phyloP scores from a whole-genome alignment of 305 asterid genomes.

The Striga hermonthica region DNA sequence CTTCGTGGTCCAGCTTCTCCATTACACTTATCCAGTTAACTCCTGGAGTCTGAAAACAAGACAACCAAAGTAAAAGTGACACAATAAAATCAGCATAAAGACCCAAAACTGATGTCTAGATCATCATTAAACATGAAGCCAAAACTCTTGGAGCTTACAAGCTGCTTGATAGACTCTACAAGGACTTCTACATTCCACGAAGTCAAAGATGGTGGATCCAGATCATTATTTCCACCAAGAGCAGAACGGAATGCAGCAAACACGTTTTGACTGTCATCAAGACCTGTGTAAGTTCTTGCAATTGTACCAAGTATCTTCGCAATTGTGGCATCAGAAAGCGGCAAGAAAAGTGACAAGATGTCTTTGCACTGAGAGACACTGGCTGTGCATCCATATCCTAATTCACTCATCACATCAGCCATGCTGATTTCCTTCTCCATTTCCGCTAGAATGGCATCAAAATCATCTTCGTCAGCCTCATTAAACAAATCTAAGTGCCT shows the following conservation, averaged over 20 bases:
- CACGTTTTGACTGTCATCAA: conserved; percentile 66
- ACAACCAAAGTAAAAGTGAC: conserved; percentile 20
- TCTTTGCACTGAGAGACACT: conserved; percentile 77
- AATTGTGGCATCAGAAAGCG: conserved; percentile 69
- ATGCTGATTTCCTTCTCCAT: conserved; percentile 94
- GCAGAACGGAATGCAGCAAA: conserved; percentile 76
- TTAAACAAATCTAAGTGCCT: conserved; percentile 57
- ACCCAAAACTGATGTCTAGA: conserved; percentile 4
- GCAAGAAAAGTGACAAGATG: conserved; percentile 68
- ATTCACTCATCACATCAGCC: conserved; percentile 84
- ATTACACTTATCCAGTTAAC: conserved; percentile 71
- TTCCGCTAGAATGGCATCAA: conserved; percentile 81
- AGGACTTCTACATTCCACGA: conserved; percentile 82
- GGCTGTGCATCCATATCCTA: conserved; percentile 91
- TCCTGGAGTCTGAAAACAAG: conserved; percentile 64
- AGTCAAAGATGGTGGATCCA: conserved; percentile 50
- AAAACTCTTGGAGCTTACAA: conserved; percentile 51
- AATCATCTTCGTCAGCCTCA: conserved; percentile 69
- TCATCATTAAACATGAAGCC: conserved; percentile 21
- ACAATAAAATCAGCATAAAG: conserved; percentile 5
- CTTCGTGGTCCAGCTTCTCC: conserved; percentile 92
- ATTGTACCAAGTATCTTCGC: conserved; percentile 81
- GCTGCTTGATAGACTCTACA: conserved; percentile 83
- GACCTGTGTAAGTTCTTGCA: conserved; percentile 64
- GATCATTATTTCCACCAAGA: conserved; percentile 49